Evolutionary conservation across 2,329 filamentous ascomycete species (phyloP), one percentile per base, ranked within the genome.

Genomic region (Cytospora leucostoma): DNA sequence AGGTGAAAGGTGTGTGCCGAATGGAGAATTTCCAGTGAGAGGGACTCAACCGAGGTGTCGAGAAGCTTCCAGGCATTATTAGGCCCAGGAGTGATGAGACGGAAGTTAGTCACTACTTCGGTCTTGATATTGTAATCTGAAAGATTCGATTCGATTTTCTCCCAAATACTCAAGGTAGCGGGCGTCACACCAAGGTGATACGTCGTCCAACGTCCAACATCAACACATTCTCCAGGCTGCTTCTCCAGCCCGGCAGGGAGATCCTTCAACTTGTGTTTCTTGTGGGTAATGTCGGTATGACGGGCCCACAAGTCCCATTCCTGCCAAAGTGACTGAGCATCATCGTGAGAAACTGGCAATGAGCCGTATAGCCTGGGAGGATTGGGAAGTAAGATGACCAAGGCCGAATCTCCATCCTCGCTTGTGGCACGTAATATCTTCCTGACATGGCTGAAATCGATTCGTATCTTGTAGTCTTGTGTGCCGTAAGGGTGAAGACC

Each of bases 61-160:
- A 68, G 57, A 38, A 64, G 56, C 17, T 52, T 59, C 63, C 63
- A 68, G 32, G 15, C 52, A 10, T 35, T 65, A 13, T 56, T 56
- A 7, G 34, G 2, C 27, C 49, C 59, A 15, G 67, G 66, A 27
- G 37, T 33, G 7, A 55, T 50, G 37, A 66, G 59, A 7, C 49
- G n/a, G 11, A 68, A 64, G 6, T 47, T 44, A 10, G 52, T 13
- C 27, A 52, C 32, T 7, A 34, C 27, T 54, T 65, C 56, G 47
- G 62, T 80, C 0, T 76, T 71, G 56, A 97, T 80, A 64, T 96
- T 96, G 76, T 90, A 90, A 67, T 96, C 90, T 12, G 79, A 77
- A 0, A 97, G 78, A 1, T 84, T 84, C 10, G 77, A 72, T 4
- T 80, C 76, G 21, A 90, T 76, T 0, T 75, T 68, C 1, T 72